Conservation (phyloP, 495 filamentous ascomycete species). For the Rostrohypoxylon terebratum region DNA sequence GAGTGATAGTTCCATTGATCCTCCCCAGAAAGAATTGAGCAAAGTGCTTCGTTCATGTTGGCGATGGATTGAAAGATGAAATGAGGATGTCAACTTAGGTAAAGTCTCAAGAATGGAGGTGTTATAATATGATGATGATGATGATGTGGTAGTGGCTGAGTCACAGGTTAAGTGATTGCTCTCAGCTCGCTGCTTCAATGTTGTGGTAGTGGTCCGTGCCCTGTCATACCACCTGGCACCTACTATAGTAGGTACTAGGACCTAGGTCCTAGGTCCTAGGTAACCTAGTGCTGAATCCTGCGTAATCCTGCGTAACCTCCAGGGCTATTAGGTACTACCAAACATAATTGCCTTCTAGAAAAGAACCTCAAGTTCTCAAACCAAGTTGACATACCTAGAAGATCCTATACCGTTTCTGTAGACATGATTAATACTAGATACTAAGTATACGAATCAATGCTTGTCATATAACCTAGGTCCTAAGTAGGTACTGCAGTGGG, state of each 20-base stretch:
- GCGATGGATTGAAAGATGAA: neutral
- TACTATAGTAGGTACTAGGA: no score
- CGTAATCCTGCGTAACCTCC: no score
- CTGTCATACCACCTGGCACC: neutral
- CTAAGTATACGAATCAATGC: no score
- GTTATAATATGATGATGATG: neutral
- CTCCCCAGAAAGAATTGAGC: constrained; percentile 46
- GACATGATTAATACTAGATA: no score
- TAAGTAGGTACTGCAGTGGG: no score
- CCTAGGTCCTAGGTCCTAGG: no score
- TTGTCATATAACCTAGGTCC: no score
- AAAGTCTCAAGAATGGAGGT: neutral
- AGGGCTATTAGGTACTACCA: no score
- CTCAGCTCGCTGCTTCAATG: neutral
- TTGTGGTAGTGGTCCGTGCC: neutral
- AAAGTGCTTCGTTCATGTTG: constrained; percentile 42
- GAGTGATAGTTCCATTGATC: constrained; percentile 37
- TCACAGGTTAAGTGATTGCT: neutral
- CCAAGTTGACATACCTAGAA: neutral
- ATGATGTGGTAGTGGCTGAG: no score
- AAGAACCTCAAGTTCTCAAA: neutral
- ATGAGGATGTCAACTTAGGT: no score
- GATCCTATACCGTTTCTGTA: no score
- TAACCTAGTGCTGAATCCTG: neutral
- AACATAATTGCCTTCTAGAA: neutral